Evolutionary conservation across 352 stramenopile genomes (phyloP), one percentile per base, ranked within the genome.

Genomic region (Globisporangium spiculum): DNA sequence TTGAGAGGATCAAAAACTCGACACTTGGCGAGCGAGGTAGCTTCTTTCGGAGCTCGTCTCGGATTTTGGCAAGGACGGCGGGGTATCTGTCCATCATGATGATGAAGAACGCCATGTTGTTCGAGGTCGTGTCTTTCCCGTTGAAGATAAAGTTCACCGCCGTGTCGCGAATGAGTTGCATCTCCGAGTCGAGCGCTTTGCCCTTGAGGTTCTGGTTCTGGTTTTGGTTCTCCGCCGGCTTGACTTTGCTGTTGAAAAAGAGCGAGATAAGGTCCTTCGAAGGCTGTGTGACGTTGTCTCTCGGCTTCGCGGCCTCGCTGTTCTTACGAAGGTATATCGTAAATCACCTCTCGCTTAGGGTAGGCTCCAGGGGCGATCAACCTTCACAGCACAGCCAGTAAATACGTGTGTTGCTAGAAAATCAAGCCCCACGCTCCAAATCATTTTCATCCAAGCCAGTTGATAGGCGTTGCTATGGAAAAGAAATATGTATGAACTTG

Each of bases 141-240:
- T 81, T 87, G 8, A 89, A 77, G 60, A 97, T 81, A 62, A 96
- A 93, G 64, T 86, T 93, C 30, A 94, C 67, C 10, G 86, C 78
- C 64, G 94, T 88, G 71, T 96, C 83, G 30, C 86, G 81, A 3
- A 68, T 36, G 10, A 60, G n/a, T 1, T 60, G 50, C 32, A 30
- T 52, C 50, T 67, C 50, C 18, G 34, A 60, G 10, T 67, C 62
- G 26, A 54, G 53, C 7, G 34, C 22, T 18, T 8, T 54, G 4
- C 22, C n/a, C 8, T 60, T 57, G 4, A 93, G 56, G 50, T 84
- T 72, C 34, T 32, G 30, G 4, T 32, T 32, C 30, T 32, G 30
- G 30, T 32, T 32, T 4, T 32, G 4, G 32, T 38, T 10, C 32
- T 38, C 8, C 8, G 32, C 7, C 32, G 5, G 6, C 4, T 38